Conservation (phyloP, 768 basidiomycete genomes). For the Termitomyces eurrhizus region DNA sequence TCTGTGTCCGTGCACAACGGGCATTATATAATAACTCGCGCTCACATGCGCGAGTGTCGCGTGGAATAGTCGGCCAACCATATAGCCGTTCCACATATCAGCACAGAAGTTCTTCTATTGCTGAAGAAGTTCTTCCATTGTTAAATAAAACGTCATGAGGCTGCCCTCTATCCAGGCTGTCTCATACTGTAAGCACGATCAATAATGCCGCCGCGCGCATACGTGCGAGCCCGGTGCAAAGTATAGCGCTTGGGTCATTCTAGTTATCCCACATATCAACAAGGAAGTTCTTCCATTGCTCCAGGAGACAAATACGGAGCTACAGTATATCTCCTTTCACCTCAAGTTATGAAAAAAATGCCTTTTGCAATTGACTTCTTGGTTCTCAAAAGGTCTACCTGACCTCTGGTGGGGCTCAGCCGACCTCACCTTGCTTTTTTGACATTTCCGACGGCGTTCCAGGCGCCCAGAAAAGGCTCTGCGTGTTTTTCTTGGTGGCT, state of each 20-base stretch:
- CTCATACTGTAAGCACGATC: neutral
- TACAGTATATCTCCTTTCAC: neutral
- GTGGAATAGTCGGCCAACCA: neutral
- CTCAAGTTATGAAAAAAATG: neutral
- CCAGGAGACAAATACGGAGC: neutral
- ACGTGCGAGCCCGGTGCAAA: neutral
- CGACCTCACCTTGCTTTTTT: neutral
- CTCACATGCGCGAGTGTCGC: neutral
- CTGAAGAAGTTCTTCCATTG: slow-evolving; percentile 1
- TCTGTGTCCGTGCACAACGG: neutral
- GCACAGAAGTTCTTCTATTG: slow-evolving; percentile 3
- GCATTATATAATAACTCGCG: neutral
- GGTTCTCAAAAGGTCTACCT: neutral
- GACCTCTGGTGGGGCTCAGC: neutral
- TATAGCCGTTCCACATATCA: neutral
- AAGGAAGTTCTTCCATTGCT: slow-evolving; percentile 1
- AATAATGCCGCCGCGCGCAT: neutral
- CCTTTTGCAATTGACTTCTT: neutral
- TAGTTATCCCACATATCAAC: neutral
- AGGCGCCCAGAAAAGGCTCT: neutral
- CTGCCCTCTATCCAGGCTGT: neutral
- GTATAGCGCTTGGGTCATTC: neutral
- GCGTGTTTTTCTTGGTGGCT: neutral
- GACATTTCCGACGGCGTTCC: neutral
- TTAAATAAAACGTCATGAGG: neutral